A percentile compares a stretch with the other conserved stretches of the same genome.
phyloP scores from a whole-genome alignment of 306 rosid genomes.

The Sicyos baderoa region DNA sequence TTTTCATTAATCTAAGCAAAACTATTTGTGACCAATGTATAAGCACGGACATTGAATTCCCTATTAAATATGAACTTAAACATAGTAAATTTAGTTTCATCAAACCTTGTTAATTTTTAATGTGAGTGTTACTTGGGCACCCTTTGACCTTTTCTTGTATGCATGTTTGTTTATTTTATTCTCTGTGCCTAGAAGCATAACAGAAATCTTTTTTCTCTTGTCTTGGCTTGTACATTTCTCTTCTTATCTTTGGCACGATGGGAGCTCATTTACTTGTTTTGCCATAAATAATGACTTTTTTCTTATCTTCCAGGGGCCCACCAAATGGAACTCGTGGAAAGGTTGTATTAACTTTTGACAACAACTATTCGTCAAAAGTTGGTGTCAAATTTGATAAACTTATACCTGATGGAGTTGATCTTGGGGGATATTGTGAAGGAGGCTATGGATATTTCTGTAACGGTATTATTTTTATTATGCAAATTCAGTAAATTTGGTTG shows the following conservation, averaged over 20 bases:
- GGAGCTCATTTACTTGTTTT: neutral
- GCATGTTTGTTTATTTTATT: constrained; percentile 1
- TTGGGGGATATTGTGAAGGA: constrained; percentile 76
- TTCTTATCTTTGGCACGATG: constrained; percentile 2
- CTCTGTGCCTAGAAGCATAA: neutral
- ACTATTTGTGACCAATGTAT: neutral
- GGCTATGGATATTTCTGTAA: constrained; percentile 86
- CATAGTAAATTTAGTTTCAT: neutral
- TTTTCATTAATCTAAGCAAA: constrained; percentile 1
- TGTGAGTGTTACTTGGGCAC: neutral
- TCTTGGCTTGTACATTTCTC: neutral
- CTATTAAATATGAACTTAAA: neutral
- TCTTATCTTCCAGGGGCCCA: constrained; percentile 59
- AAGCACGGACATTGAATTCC: neutral
- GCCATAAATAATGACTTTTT: constrained; percentile 16
- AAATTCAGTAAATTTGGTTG: constrained; percentile 13
- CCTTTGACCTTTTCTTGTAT: neutral
- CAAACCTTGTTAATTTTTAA: neutral
- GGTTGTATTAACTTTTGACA: constrained; percentile 75
- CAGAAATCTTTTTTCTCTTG: constrained; percentile 9
- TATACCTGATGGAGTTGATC: constrained; percentile 94
- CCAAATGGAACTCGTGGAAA: constrained; percentile 70
- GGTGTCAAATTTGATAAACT: constrained; percentile 89
- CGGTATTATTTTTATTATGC: constrained; percentile 37
- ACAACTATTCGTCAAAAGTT: constrained; percentile 71